These are phyloP conservation scores for Pachyrhizus erosus DNA, from an alignment of 306 rosid species.

Conservation along the genomic window DNA sequence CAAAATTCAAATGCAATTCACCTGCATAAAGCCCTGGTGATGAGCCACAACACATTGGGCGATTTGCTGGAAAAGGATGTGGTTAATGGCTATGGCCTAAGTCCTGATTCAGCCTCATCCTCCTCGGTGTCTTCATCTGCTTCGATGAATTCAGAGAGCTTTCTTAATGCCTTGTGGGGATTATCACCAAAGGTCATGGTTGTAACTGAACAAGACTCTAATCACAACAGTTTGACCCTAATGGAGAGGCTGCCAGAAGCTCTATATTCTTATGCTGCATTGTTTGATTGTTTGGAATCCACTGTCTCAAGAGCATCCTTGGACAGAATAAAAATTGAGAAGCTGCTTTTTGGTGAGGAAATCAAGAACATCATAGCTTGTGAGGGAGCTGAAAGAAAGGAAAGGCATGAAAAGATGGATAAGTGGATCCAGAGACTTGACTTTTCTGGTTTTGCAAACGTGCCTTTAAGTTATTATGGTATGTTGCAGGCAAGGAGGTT, in stretches of 20 bases:
- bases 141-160: constrained; percentile 59
- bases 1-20: constrained; percentile 57
- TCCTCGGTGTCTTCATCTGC: constrained; percentile 56
- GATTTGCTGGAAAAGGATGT: constrained; percentile 77
- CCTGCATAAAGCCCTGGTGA: constrained; percentile 53
- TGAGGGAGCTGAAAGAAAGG: constrained; percentile 86
- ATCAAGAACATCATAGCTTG: constrained; percentile 89
- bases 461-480: constrained; percentile 70
- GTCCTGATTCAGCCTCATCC: constrained; percentile 78
- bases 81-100: constrained; percentile 64
- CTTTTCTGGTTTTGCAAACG: constrained; percentile 64
- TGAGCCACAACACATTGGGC: constrained; percentile 61
- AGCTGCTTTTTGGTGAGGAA: constrained; percentile 89
- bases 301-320: constrained; percentile 74
- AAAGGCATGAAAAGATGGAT: constrained; percentile 81
- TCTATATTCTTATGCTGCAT: constrained; percentile 79
- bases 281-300: constrained; percentile 88
- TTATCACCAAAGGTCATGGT: constrained; percentile 81
- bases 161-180: constrained; percentile 81
- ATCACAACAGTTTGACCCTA: constrained; percentile 76
- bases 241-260: constrained; percentile 90
- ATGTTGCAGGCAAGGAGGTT: constrained; percentile 74
- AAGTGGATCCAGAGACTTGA: constrained; percentile 84
- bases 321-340: constrained; percentile 87
- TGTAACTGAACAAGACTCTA: constrained; percentile 83